Percentiles rank a stretch among this genome's conserved stretches.
Evolutionary conservation across 495 filamentous ascomycete species (phyloP).

Genomic region (Glonium stellatum): DNA sequence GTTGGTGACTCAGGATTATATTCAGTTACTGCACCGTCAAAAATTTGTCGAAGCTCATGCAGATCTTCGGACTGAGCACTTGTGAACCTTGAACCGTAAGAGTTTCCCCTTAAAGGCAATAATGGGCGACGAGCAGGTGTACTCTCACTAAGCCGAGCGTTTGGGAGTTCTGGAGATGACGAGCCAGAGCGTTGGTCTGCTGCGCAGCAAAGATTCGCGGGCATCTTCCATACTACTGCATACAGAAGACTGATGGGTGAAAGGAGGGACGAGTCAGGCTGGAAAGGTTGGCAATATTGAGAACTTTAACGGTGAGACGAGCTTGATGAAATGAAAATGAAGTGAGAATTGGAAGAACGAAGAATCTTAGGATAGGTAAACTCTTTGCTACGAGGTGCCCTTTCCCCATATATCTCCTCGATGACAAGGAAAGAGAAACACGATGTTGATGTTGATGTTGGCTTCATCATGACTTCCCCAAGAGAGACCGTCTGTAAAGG

Average conservation of each 20-base stretch:
- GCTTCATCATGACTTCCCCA: neutral
- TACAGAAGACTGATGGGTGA: neutral
- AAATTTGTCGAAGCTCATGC: constrained; percentile 24
- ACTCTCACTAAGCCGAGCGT: constrained; percentile 19
- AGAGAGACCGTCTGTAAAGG: too few species aligned
- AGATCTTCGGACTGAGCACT: constrained; percentile 23
- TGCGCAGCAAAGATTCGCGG: neutral
- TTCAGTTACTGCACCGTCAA: constrained; percentile 20
- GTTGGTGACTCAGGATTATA: neutral
- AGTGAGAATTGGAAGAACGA: neutral
- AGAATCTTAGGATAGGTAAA: neutral
- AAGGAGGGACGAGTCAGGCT: neutral
- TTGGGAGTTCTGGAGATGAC: constrained; percentile 21
- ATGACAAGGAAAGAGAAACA: too few species aligned
- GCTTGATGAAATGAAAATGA: neutral
- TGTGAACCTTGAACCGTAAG: constrained; percentile 17
- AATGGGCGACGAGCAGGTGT: constrained; percentile 20
- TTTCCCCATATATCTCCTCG: neutral
- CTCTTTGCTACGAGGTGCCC: neutral
- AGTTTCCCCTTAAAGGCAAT: constrained; percentile 5
- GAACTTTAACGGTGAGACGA: neutral
- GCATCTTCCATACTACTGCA: constrained; percentile 3
- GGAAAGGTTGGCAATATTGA: neutral
- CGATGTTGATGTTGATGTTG: too few species aligned
- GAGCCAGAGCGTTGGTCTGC: neutral